Base-by-base conservation (phyloP, 2,329 filamentous ascomycete genomes). In the Fusarium cyanostomum region DNA sequence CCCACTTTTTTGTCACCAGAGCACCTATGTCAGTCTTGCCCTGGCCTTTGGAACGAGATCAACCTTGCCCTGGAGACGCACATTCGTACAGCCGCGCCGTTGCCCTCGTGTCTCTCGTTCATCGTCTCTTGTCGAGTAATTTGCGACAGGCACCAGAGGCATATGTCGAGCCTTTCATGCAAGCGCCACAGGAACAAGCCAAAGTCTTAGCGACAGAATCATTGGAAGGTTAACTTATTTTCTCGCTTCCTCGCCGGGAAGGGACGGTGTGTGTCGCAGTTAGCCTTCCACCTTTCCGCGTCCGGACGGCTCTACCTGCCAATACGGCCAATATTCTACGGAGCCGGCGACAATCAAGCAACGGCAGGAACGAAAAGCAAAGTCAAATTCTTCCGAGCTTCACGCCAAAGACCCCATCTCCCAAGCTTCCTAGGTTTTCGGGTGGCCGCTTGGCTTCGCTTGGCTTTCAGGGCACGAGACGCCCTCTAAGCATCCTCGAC, bases 301-400 rank as follows among this genome's bases (percentile, higher is more conserved):
- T 62, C 55, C 59, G 65, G 64, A 52, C 28, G 12, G 26, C n/a
- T 38, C 24, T 18, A 34, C 34, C 35, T 26, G 18, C 18, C 18
- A 15, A 26, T 21, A n/a, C n/a, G 12, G 13, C 11, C 26, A 52
- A n/a, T 38, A 21, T 26, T 21, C 8, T 7, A 33, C 28, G 10
- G 42, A 39, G 18, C 27, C 28, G 33, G 37, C 52, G 41, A 33
- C 38, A 48, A 50, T 24, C 43, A 37, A 56, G 41, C 41, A 51
- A 55, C 38, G 43, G 56, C 62, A 71, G 68, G 68, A 69, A 71
- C 68, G 68, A 60, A 70, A 49, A 42, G 35, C 38, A 65, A 71
- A 71, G 61, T 67, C 64, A 71, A 70, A 71, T 46, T 55, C 30
- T 38, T 24, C 35, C 33, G 49, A 52, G 24, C 50, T 54, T 48